Evolutionary conservation across 164 flowering plant genomes (phyloP), one percentile per base, ranked within the genome.

Genomic region (Sextonia rubra): DNA sequence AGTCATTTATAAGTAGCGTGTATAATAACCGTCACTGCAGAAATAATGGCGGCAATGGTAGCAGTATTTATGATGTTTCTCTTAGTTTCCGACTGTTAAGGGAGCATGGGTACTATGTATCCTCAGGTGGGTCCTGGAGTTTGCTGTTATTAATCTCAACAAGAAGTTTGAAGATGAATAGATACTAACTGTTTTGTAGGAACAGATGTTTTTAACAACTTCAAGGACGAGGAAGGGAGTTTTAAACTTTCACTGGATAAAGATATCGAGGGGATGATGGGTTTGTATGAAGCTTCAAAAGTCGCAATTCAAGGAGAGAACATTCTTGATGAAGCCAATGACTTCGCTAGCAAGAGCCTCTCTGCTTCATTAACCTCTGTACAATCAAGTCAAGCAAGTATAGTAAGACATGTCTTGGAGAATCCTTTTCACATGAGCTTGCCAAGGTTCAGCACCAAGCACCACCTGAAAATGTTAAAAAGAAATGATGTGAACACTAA

Each of bases 361-460:
- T 49, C 56, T 37, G 78, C 72, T 26, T 17, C 44, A 27, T 0
- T 72, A 37, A 6, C 18, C 14, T 17, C 73, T 26, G 18, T 69
- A 3, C 18, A 77, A 2, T 37, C 67, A 22, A 3, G 58, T 55
- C 69, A 70, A 23, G 83, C 83, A 26, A 58, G 14, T 44, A 29
- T 73, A 3, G 77, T 84, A 0, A 26, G n/a, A 20, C 58, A 73
- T 5, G 77, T 82, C 3, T 66, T 88, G n/a, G 60, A 66, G 24
- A 64, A 80, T 70, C 90, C 90, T n/a, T 74, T 66, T 52, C 88
- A 86, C 75, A 84, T 74, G 71, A 86, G 83, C 72, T 64, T 83
- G 49, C 68, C 88, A 47, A 82, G 80, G 66, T 77, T 84, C 66
- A 76, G 15, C 49, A 72, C 70, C 44, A 81, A 71, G 65, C 20